Evolutionary conservation across 2,329 filamentous ascomycete species (phyloP).

Genomic region (Fusarium siculi): DNA sequence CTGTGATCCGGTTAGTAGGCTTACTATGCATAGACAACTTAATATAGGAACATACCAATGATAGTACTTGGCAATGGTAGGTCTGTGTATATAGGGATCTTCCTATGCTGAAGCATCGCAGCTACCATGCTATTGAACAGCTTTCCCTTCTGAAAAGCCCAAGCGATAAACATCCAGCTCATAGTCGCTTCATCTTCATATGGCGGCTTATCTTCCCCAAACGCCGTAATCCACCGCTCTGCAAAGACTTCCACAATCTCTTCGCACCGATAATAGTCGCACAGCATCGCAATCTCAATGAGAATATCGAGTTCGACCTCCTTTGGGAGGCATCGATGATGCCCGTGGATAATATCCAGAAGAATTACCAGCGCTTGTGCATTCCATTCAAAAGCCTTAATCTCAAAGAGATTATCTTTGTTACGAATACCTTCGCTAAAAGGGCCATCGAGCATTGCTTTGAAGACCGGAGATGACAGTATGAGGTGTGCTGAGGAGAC

Average conservation of each 20-base stretch:
- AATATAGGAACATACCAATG: neutral
- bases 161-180: neutral
- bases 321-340: neutral
- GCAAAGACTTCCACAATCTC: neutral
- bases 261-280: neutral
- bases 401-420: neutral
- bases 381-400: neutral
- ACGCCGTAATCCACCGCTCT: accelerated
- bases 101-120: neutral
- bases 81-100: neutral
- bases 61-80: neutral
- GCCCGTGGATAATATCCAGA: neutral
- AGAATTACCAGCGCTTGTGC: neutral
- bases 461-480: neutral
- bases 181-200: neutral
- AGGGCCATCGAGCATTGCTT: neutral
- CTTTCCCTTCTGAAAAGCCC: neutral
- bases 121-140: neutral
- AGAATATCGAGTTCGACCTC: neutral
- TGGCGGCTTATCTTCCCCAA: neutral
- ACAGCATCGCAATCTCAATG: neutral
- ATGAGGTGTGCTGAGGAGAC: neutral
- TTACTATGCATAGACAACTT: neutral
- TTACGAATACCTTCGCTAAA: neutral
- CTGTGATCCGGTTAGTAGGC: accelerated